A percentile compares a stretch with the other conserved stretches of the same genome.
Conservation (phyloP, 306 rosid species). For the Sophora flavescens region DNA sequence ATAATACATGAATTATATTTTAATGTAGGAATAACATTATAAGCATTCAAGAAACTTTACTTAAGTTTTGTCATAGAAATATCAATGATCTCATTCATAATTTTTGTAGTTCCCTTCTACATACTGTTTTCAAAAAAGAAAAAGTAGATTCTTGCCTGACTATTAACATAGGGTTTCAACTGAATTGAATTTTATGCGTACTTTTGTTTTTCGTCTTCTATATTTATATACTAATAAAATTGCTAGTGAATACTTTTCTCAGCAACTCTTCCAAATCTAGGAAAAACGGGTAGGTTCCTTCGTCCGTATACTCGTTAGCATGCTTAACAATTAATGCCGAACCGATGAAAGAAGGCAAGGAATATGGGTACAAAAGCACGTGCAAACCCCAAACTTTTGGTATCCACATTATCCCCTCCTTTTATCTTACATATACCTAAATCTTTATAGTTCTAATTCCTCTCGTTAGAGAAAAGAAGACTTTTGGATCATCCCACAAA, state of each 20-base stretch:
- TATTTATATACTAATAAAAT: background rate
- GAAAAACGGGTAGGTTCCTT: background rate
- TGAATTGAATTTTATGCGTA: slow-evolving; percentile 7
- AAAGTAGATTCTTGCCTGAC: background rate
- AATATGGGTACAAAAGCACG: slow-evolving; percentile 25
- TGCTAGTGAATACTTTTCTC: background rate
- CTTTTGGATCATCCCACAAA: slow-evolving; percentile 44
- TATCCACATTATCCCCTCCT: background rate
- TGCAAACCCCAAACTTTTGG: slow-evolving; percentile 29
- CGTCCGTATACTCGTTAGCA: background rate
- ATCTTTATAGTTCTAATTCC: slow-evolving; percentile 45
- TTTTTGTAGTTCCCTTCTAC: no score
- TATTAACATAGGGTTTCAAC: background rate
- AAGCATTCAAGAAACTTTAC: no score
- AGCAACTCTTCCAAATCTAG: background rate
- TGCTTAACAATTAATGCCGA: slow-evolving; percentile 18
- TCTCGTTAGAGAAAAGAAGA: slow-evolving; percentile 62
- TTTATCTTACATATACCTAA: slow-evolving; percentile 1
- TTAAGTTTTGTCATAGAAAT: no score
- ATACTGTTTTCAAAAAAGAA: background rate
- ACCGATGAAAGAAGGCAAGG: slow-evolving; percentile 7
- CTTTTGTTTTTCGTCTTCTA: slow-evolving; percentile 19
- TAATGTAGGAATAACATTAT: no score
- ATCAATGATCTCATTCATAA: no score
- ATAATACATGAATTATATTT: no score